Evolutionary conservation across 805 yeast genomes (phyloP).

Genomic region (Yamadazyma takamatsuzukensis): DNA sequence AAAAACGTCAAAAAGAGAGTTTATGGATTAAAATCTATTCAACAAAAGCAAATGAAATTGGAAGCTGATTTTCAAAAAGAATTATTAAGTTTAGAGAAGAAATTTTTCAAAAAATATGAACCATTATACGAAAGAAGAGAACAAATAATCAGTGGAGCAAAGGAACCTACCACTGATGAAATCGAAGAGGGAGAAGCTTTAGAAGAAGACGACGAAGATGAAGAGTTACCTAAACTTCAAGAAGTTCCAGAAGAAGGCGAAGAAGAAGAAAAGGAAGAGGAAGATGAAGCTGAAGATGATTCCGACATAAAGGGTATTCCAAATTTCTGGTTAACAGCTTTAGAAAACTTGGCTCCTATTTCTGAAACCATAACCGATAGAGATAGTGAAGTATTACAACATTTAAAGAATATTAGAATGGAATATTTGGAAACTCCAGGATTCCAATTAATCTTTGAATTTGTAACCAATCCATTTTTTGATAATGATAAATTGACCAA

Average conservation of each 20-base stretch:
- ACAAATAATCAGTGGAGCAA: slow-evolving; percentile 64
- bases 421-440: slow-evolving; percentile 85
- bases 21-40: slow-evolving; percentile 76
- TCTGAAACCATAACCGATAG: slow-evolving; percentile 85
- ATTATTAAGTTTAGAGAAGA: slow-evolving; percentile 79
- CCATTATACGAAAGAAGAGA: slow-evolving; percentile 76
- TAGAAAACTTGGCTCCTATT: slow-evolving; percentile 78
- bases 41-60: slow-evolving; percentile 71
- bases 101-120: slow-evolving; percentile 64
- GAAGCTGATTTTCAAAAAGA: slow-evolving; percentile 93
- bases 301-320: slow-evolving; percentile 70
- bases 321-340: slow-evolving; percentile 93
- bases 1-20: slow-evolving; percentile 70
- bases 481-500: slow-evolving; percentile 69
- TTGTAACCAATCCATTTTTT: slow-evolving; percentile 72
- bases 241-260: slow-evolving; percentile 22
- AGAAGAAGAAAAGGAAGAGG: slow-evolving; percentile 25
- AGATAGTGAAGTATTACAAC: slow-evolving; percentile 77
- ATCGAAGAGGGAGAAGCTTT: slow-evolving; percentile 73
- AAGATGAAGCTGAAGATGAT: slow-evolving; percentile 39
- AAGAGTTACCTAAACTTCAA: slow-evolving; percentile 18
- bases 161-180: slow-evolving; percentile 77
- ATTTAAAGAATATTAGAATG: slow-evolving; percentile 67
- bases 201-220: slow-evolving; percentile 52
- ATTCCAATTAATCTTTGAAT: slow-evolving; percentile 80